These are phyloP conservation scores for Diaporthe citrichinensis DNA, from an alignment of 2,329 filamentous ascomycete species.

Conservation along the genomic window DNA sequence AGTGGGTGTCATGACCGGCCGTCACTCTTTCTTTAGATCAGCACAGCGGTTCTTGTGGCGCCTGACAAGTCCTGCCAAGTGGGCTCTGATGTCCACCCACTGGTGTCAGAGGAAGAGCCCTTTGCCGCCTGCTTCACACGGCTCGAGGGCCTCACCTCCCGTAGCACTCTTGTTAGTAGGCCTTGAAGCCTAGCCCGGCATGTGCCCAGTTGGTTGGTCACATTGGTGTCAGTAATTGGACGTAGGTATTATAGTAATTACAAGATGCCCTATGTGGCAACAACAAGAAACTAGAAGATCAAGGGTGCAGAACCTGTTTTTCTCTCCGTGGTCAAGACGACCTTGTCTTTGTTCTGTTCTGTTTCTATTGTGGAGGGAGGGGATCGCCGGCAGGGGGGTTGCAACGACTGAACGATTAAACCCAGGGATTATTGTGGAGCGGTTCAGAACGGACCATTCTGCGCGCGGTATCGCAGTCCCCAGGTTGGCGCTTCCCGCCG, in stretches of 20 bases:
- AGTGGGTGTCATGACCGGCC: not conserved
- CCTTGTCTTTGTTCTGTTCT: not conserved
- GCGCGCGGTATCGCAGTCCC: not conserved
- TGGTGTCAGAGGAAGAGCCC: not conserved
- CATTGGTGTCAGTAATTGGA: not conserved
- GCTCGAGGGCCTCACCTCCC: not conserved
- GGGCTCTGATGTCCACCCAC: not conserved
- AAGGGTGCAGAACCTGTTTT: not conserved
- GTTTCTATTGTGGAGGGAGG: constrained; percentile 4
- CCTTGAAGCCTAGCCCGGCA: not conserved
- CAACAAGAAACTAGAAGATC: not conserved
- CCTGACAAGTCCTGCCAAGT: not conserved
- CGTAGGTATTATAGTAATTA: not conserved
- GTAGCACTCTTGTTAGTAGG: not conserved
- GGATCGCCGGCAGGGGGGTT: not conserved
- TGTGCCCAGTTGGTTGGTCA: not conserved
- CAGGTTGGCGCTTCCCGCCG: not conserved
- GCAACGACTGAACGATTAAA: not conserved
- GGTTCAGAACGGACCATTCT: not conserved
- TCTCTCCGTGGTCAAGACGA: not conserved
- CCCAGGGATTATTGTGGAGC: constrained; percentile 10
- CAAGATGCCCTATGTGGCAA: not conserved
- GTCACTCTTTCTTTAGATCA: not conserved
- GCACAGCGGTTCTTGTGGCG: not conserved
- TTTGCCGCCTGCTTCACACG: not conserved